Evolutionary conservation across 1,139 yeast species (phyloP), one percentile per base, ranked within the genome.

Genomic region (Casaregolazyma lundiana): DNA sequence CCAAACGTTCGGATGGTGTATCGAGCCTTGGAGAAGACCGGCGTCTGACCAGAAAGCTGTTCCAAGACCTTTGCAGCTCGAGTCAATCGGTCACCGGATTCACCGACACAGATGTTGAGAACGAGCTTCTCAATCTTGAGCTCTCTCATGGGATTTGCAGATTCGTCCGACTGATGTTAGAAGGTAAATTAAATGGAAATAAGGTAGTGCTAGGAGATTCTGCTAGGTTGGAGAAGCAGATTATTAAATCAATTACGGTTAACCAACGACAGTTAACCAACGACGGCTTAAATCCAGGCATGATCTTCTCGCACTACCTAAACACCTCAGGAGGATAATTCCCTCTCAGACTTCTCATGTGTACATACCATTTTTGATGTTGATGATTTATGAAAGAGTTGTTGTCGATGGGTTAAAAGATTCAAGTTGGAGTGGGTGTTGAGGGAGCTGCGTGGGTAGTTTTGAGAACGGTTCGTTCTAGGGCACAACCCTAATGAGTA

Each of bases 81-180:
- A 81, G 99, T 92, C 77, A 92, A 88, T 84, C 97, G 86, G 78
- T 92, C 99, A 83, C 99, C 99, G 76, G 97, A 90, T 80, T 92
- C 98, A 81, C 99, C 99, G 76, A 92, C 98, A 77, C 96, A 90
- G 78, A 92, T 92, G 94, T 92, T 94, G 78, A 92, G 87, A 77
- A 92, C 97, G 77, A 92, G 85, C 80, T 92, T 94, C 81, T 92
- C 97, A 80, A 92, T 92, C 80, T 86, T 92, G 78, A 94, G 82
- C 68, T 92, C 97, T 79, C 96, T 94, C 98, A 94, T 92, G 77
- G 87, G 78, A 75, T 83, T 83, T 62, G 73, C 67, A 60, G 71
- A 54, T 64, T 69, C 66, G 68, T 67, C 73, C 32, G 32, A 26
- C 32, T 26, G 15, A 11, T 4, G 32, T 26, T 26, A 26, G 32